These are phyloP conservation scores for Candolleomyces eurysporus DNA, from an alignment of 768 basidiomycete species.

Conservation along the genomic window DNA sequence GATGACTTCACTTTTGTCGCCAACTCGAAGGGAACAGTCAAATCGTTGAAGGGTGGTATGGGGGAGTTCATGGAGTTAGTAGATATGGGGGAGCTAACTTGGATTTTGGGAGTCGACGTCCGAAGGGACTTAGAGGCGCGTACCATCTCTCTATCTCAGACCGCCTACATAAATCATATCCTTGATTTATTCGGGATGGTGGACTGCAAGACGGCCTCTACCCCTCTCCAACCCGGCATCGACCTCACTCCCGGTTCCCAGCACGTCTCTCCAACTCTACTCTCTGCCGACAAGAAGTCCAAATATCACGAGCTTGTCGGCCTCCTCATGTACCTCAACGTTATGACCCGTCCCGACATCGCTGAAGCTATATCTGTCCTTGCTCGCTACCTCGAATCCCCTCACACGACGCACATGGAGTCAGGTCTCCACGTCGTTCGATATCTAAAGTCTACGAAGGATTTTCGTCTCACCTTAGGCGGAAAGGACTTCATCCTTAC, in stretches of 20 bases:
- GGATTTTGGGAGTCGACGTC: too few relatives aligned
- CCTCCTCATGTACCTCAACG: conserved; percentile 1
- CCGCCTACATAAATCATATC: conserved; percentile 21
- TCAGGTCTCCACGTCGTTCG: conserved; percentile 12
- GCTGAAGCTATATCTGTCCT: conserved; percentile 8
- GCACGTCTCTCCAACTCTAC: conserved; percentile 3
- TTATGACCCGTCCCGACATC: conserved; percentile 7
- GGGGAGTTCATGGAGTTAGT: conserved; percentile 15
- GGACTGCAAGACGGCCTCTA: conserved; percentile 18
- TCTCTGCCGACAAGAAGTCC: not conserved
- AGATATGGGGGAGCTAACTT: conserved; percentile 24
- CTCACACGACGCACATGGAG: conserved; percentile 13
- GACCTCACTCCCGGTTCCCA: not conserved
- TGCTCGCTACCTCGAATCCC: too few relatives aligned
- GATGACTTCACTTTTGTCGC: too few relatives aligned
- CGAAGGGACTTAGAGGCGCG: conserved; percentile 12
- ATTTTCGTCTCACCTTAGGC: conserved; percentile 2
- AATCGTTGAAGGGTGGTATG: not conserved
- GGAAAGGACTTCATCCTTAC: not conserved
- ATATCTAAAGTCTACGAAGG: conserved; percentile 17
- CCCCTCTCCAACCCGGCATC: conserved; percentile 13
- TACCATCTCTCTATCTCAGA: conserved; percentile 23
- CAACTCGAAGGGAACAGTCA: too few relatives aligned
- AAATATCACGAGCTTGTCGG: conserved; percentile 4
- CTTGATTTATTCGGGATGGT: conserved; percentile 16